These are phyloP conservation scores for Neolentinus lepideus DNA, from an alignment of 1,284 basidiomycete species.

Conservation along the genomic window DNA sequence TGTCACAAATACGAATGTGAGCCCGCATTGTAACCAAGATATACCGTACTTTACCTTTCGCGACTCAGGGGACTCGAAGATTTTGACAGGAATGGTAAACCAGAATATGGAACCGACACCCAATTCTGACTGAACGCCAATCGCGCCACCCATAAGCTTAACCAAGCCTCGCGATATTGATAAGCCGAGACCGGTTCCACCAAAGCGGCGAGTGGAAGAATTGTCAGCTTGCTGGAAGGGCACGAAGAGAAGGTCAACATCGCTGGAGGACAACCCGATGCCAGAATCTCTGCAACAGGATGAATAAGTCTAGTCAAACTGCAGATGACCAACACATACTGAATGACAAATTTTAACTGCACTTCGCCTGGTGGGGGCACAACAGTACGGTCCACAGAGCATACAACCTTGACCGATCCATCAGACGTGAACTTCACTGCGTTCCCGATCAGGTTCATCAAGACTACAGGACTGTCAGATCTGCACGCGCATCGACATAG, in stretches of 20 bases:
- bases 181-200: constrained; percentile 63
- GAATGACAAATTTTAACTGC: constrained; percentile 55
- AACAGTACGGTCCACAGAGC: constrained; percentile 39
- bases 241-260: constrained; percentile 58
- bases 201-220: constrained; percentile 64
- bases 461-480: constrained; percentile 28
- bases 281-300: constrained; percentile 47
- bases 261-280: constrained; percentile 55
- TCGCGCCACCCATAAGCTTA: constrained; percentile 65
- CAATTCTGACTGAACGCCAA: constrained; percentile 59
- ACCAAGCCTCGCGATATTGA: constrained; percentile 68
- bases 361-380: constrained; percentile 33
- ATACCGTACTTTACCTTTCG: constrained; percentile 27
- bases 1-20: neutral
- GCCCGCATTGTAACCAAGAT: neutral
- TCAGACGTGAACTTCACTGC: constrained; percentile 64
- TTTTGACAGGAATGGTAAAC: constrained; percentile 62
- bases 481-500: neutral
- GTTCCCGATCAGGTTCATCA: constrained; percentile 72
- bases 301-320: neutral
- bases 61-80: constrained; percentile 48
- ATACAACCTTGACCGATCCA: constrained; percentile 55
- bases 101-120: constrained; percentile 59
- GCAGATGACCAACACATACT: constrained; percentile 28
- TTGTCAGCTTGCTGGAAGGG: constrained; percentile 74